These are phyloP conservation scores for Vaccinium corymbosum DNA, from an alignment of 148 eudicot species.

Conservation along the genomic window DNA sequence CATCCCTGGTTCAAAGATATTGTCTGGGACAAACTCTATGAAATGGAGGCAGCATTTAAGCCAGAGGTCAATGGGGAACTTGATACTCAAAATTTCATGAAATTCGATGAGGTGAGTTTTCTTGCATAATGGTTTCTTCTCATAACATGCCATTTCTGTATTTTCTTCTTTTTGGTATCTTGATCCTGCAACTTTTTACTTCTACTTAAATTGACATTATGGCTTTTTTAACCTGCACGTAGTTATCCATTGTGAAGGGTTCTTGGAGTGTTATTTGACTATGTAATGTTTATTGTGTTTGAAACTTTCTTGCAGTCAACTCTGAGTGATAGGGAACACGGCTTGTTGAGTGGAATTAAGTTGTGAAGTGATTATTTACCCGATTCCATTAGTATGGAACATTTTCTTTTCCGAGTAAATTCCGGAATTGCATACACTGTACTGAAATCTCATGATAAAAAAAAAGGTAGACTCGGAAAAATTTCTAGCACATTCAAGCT, in stretches of 20 bases:
- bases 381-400: neutral
- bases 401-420: neutral
- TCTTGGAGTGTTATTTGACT: neutral
- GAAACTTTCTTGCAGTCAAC: neutral
- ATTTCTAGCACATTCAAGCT: neutral
- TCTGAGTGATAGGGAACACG: neutral
- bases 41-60: conserved; percentile 55
- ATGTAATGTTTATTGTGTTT: neutral
- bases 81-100: conserved; percentile 54
- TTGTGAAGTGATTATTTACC: neutral
- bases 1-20: conserved; percentile 57
- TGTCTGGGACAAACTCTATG: conserved; percentile 46
- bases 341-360: neutral
- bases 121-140: conserved; percentile 1
- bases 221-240: neutral
- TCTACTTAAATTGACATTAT: neutral
- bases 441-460: neutral
- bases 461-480: neutral
- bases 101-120: conserved; percentile 46
- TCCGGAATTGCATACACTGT: neutral
- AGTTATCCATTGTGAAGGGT: neutral
- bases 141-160: neutral
- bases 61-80: conserved; percentile 53
- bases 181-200: neutral
- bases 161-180: neutral